These are phyloP conservation scores for Filobasidium wieringae DNA, from an alignment of 768 basidiomycete species.

Conservation along the genomic window DNA sequence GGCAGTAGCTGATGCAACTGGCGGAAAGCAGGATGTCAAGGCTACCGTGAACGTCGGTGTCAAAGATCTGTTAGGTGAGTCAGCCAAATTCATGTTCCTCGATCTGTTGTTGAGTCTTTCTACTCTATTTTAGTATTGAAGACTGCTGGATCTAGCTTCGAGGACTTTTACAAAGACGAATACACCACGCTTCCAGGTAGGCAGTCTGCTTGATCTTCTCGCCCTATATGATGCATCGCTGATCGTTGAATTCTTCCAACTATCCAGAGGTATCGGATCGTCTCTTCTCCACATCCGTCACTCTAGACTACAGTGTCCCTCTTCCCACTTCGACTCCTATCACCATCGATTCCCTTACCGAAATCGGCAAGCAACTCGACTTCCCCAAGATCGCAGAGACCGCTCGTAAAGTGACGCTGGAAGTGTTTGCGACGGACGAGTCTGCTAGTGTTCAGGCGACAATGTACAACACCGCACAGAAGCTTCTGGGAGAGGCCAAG, in stretches of 20 bases:
- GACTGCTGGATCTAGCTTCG: conserved; percentile 73
- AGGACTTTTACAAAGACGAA: conserved; percentile 68
- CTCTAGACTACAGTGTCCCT: conserved; percentile 57
- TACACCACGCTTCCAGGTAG: conserved; percentile 60
- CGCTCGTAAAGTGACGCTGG: conserved; percentile 57
- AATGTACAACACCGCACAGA: conserved; percentile 73
- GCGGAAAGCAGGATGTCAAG: conserved; percentile 51
- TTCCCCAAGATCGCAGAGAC: conserved; percentile 41
- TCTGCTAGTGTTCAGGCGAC: conserved; percentile 91
- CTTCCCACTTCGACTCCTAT: conserved; percentile 32
- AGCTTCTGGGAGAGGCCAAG: conserved; percentile 55
- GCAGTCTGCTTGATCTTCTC: conserved; percentile 9
- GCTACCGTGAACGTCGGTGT: conserved; percentile 60
- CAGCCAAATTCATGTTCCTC: background rate
- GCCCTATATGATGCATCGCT: background rate
- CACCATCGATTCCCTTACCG: conserved; percentile 35
- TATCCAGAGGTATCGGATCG: conserved; percentile 61
- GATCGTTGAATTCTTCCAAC: background rate
- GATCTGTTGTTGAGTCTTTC: background rate
- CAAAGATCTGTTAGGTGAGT: conserved; percentile 65
- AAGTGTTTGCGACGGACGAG: conserved; percentile 73
- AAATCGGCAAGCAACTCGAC: conserved; percentile 25
- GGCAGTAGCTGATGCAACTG: conserved; percentile 49
- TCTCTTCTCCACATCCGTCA: conserved; percentile 78
- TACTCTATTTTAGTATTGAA: conserved; percentile 55